These are phyloP conservation scores for Yamadazyma conglobata DNA, from an alignment of 1,139 yeast genomes.

Conservation along the genomic window DNA sequence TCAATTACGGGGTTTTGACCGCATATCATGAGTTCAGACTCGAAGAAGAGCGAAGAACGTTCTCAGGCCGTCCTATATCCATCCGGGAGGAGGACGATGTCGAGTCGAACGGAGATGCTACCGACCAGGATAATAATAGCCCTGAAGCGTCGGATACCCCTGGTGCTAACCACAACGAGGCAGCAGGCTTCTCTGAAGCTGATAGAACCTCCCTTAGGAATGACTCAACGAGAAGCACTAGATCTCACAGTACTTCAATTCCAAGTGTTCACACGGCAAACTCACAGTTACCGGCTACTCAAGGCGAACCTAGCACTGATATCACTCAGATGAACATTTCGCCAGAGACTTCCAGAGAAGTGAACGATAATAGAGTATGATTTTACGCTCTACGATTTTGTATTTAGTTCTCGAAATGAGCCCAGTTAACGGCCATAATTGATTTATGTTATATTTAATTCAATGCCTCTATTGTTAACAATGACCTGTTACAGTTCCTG, in stretches of 20 bases:
- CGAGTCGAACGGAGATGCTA: no score
- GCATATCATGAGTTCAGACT: conserved; percentile 25
- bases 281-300: conserved; percentile 1
- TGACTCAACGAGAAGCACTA: neutral
- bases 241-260: conserved; percentile 1
- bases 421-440: no score
- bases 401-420: no score
- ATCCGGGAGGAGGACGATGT: no score
- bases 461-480: no score
- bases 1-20: conserved; percentile 49
- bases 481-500: no score
- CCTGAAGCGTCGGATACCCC: no score
- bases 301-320: no score
- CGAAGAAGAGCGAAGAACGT: conserved; percentile 12
- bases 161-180: neutral
- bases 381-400: no score
- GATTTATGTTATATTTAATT: no score
- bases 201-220: neutral
- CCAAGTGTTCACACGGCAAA: conserved; percentile 7
- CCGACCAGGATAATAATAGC: no score
- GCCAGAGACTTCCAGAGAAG: conserved; percentile 6
- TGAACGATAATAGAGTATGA: conserved; percentile 8
- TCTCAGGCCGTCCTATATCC: neutral
- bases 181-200: neutral
- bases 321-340: no score